Base-by-base conservation (phyloP, 352 stramenopile genomes). In the Thalassiosira delicatula region DNA sequence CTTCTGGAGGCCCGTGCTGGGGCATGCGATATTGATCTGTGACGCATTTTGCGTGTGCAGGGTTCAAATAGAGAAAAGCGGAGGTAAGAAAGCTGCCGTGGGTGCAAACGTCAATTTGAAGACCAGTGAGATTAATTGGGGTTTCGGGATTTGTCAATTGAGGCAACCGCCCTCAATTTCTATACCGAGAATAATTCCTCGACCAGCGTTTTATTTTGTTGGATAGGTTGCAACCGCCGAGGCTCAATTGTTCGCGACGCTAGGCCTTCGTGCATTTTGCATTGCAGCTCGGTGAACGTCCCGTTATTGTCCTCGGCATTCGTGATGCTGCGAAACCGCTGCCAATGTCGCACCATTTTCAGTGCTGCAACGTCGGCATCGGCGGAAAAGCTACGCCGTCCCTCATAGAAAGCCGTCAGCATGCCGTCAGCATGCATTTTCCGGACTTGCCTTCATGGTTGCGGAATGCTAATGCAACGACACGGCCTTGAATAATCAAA, bases 11-110 rank as follows among this genome's bases (percentile, higher is more conserved):
- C 97, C 97, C 69, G 97, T 99, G 77, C 93, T 88, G 75, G 98
- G 98, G 93, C 97, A 99, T 69, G 97, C 96, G 93, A 99, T 99
- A 95, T 99, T 99, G 91, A 99, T 97, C 97, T 99, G 97, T 72
- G 7, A 1, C 1, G 29, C 25, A 23, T 29, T 25, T 35, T n/a
- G 35, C 42, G 23, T 9, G 0, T 5, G 33, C 7, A 30, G 17
- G 25, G 42, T 11, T 17, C 11, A 29, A 37, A 53, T 2, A 30
- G 19, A 23, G 46, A 40, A 54, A 74, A 19, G 1, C 19, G 37
- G 32, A 65, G n/a, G 33, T 60, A 33, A 79, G 25, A 37, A 29
- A 3, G 49, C 1, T 51, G 27, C 29, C 21, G 49, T 19, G 19
- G 46, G 37, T 32, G 17, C 53, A 21, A 44, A 9, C 27, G 23